phyloP scores from a whole-genome alignment of 1,139 yeast genomes.

The Candida sanyaensis region DNA sequence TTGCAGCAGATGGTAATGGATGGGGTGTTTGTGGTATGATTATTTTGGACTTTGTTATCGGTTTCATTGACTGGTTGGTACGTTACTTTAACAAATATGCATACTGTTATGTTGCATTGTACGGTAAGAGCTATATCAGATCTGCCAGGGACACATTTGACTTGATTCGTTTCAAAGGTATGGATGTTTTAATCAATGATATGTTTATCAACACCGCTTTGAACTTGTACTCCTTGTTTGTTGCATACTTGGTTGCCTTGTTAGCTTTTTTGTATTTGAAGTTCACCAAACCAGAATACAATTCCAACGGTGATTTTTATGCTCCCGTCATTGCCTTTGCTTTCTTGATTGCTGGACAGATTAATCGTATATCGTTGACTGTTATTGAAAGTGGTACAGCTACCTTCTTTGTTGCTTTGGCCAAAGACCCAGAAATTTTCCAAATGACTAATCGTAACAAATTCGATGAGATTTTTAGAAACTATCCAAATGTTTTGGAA shows the following conservation, averaged over 20 bases:
- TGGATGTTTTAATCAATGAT: conserved; percentile 86
- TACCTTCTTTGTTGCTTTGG: conserved; percentile 84
- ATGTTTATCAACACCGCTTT: conserved; percentile 77
- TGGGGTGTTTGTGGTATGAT: conserved; percentile 58
- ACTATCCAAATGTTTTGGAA: conserved; percentile 75
- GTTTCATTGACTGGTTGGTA: conserved; percentile 75
- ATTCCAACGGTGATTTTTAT: conserved; percentile 63
- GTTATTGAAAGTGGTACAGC: conserved; percentile 82
- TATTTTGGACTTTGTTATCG: conserved; percentile 60
- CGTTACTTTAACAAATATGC: conserved; percentile 91
- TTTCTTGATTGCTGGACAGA: conserved; percentile 75
- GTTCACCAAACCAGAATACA: conserved; percentile 73
- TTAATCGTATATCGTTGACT: conserved; percentile 70
- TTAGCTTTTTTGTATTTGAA: conserved; percentile 71
- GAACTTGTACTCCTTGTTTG: conserved; percentile 68
- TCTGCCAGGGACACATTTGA: conserved; percentile 86
- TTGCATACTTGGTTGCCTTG: conserved; percentile 69
- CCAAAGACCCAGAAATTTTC: conserved; percentile 86
- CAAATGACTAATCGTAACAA: conserved; percentile 73
- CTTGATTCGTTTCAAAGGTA: conserved; percentile 74
- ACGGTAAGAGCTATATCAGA: conserved; percentile 74
- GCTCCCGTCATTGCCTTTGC: conserved; percentile 81
- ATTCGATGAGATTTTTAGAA: conserved; percentile 68
- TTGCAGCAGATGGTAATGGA: conserved; percentile 54
- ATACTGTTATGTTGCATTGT: conserved; percentile 81